These are phyloP conservation scores for Sutorius eximius DNA, from an alignment of 1,284 basidiomycete species.

Conservation along the genomic window DNA sequence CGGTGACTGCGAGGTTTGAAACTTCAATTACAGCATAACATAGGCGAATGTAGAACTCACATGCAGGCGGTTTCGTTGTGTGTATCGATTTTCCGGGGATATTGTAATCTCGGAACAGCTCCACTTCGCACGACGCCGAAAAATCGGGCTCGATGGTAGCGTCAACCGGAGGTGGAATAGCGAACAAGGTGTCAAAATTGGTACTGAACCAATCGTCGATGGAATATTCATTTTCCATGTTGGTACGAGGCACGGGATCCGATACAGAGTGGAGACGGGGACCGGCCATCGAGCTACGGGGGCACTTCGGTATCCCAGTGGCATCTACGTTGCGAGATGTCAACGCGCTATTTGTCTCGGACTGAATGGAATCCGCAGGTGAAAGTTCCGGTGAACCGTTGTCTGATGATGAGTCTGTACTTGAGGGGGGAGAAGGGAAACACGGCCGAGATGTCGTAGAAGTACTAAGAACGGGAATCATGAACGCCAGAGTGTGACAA, in stretches of 20 bases:
- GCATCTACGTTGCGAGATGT: constrained; percentile 25
- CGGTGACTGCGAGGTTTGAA: background rate
- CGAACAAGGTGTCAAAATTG: constrained; percentile 27
- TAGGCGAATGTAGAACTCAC: constrained; percentile 12
- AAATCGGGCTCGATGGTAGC: constrained; percentile 15
- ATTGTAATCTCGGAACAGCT: constrained; percentile 31
- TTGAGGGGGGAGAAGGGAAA: constrained; percentile 27
- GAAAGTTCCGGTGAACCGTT: background rate
- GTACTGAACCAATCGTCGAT: constrained; percentile 33
- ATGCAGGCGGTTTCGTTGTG: background rate
- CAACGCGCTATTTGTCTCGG: background rate
- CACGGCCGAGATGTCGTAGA: background rate
- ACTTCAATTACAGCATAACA: background rate
- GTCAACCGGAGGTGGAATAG: constrained; percentile 27
- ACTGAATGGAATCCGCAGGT: background rate
- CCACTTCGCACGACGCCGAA: constrained; percentile 23
- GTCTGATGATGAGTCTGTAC: constrained; percentile 1
- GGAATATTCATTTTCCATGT: constrained; percentile 12
- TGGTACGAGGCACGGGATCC: constrained; percentile 25
- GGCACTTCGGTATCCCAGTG: constrained; percentile 22
- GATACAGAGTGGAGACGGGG: constrained; percentile 31
- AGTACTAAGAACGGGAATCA: constrained; percentile 1
- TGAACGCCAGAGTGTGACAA: background rate
- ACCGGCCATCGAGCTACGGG: constrained; percentile 12
- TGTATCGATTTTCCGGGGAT: constrained; percentile 7